phyloP scores from a whole-genome alignment of 2,329 filamentous ascomycete species.

The Phialophora tarda region DNA sequence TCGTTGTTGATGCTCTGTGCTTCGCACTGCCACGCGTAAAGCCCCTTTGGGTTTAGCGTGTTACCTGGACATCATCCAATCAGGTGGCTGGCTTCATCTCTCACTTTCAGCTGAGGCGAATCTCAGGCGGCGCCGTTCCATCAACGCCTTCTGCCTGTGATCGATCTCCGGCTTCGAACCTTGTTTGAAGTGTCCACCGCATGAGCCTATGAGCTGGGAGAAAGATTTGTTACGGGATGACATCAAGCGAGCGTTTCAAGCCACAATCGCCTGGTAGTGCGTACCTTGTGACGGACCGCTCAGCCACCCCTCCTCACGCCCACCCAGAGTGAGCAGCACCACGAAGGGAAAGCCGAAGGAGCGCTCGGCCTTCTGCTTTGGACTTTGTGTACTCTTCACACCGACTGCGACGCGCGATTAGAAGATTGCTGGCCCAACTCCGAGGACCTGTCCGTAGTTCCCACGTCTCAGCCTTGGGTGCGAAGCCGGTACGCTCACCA shows the following conservation, averaged over 20 bases:
- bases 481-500: background rate
- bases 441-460: background rate
- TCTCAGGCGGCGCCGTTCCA: background rate
- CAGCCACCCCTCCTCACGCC: background rate
- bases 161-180: background rate
- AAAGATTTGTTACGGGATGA: background rate
- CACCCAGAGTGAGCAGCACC: background rate
- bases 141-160: background rate
- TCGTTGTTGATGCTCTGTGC: background rate
- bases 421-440: background rate
- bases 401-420: background rate
- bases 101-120: background rate
- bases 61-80: background rate
- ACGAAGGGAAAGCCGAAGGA: background rate
- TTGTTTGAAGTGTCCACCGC: background rate
- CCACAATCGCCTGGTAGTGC: conserved; percentile 9
- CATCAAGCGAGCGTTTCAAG: conserved; percentile 1
- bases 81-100: background rate
- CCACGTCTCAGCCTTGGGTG: background rate
- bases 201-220: background rate
- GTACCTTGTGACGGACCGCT: background rate
- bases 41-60: background rate
- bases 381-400: background rate
- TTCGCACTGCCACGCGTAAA: background rate
- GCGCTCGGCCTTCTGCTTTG: background rate